These are phyloP conservation scores for Geranium incanum DNA, from an alignment of 441 rosid species.

Conservation along the genomic window DNA sequence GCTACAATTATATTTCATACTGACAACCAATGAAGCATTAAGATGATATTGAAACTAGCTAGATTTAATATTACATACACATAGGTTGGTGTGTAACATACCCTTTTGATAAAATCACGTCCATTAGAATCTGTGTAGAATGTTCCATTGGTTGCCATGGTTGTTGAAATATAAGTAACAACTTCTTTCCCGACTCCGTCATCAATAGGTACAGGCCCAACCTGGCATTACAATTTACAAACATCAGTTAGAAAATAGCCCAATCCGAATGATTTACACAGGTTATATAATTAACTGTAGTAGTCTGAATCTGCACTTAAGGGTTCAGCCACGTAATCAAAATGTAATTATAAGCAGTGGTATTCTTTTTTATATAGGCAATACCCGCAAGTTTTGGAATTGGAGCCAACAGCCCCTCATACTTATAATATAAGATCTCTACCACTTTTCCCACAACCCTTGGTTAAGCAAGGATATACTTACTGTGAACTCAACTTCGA, in stretches of 20 bases:
- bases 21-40: not conserved
- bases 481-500: slow-evolving; percentile 92
- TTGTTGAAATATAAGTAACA: slow-evolving; percentile 63
- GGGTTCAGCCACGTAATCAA: not conserved
- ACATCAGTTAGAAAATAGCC: not conserved
- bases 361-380: no score
- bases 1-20: no score
- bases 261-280: not conserved
- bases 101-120: slow-evolving; percentile 90
- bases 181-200: slow-evolving; percentile 90
- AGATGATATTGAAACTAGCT: not conserved
- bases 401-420: not conserved
- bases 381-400: no score
- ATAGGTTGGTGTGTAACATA: slow-evolving; percentile 23
- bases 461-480: slow-evolving; percentile 28
- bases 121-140: slow-evolving; percentile 97
- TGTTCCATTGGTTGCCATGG: slow-evolving; percentile 55
- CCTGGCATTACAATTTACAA: slow-evolving; percentile 32
- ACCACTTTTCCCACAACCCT: not conserved
- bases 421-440: not conserved
- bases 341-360: not conserved
- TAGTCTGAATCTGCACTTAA: not conserved
- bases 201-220: slow-evolving; percentile 73
- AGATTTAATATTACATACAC: not conserved
- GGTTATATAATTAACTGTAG: not conserved